Evolutionary conservation across 208 protist genomes (phyloP).

Genomic region (Balamuthia mandrillaris): DNA sequence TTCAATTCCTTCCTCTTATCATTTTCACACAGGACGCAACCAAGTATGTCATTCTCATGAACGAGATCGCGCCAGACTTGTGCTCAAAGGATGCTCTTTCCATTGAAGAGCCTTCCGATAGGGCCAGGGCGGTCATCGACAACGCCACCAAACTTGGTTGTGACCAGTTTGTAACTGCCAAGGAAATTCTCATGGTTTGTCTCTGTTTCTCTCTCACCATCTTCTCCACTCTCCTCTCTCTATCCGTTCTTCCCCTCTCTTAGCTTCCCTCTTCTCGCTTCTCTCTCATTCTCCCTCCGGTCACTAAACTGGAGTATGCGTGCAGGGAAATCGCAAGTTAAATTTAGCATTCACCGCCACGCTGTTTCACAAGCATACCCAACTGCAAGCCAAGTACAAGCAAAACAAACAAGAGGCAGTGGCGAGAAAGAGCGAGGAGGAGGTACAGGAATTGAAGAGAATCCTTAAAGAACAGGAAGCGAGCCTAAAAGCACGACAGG

Average conservation of each 20-base stretch:
- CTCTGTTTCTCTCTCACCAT: not conserved
- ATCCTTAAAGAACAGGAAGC: too few species aligned
- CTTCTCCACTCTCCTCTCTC: not conserved
- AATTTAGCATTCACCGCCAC: conserved; percentile 2
- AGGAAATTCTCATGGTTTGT: not conserved
- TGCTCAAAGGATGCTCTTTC: not conserved
- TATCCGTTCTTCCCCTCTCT: too few species aligned
- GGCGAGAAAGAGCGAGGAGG: not conserved
- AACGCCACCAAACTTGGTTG: not conserved
- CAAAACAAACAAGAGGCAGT: not conserved
- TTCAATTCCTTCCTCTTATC: not conserved
- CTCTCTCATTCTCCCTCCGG: too few species aligned
- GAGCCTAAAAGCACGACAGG: not conserved
- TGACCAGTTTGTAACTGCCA: not conserved
- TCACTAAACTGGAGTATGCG: too few species aligned
- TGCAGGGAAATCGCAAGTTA: not conserved
- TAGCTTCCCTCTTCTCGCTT: too few species aligned
- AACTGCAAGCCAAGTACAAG: not conserved
- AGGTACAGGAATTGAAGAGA: too few species aligned
- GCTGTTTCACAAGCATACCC: not conserved
- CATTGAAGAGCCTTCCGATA: not conserved
- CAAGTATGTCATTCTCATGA: conserved; percentile 4
- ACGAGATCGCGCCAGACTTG: not conserved
- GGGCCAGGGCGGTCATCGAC: not conserved
- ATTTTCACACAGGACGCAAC: not conserved